Evolutionary conservation across 768 basidiomycete species (phyloP), one percentile per base, ranked within the genome.

Genomic region (Clathrus columnatus): DNA sequence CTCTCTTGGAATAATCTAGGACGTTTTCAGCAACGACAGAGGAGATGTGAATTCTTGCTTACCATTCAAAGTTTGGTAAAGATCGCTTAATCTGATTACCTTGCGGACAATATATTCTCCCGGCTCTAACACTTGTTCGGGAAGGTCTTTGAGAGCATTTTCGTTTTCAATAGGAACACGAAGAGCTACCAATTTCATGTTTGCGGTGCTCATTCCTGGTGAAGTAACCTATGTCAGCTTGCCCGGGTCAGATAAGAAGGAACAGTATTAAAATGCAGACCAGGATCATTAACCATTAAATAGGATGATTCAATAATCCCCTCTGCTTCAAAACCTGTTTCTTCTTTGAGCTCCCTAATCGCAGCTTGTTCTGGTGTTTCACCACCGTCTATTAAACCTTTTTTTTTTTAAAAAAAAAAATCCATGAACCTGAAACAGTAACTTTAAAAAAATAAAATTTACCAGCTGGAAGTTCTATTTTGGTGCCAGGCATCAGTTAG

Each of bases 141-240:
- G 91, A 21, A 68, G 66, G 7, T 63, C 64, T 50, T 69, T 67
- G 17, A 65, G 61, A 16, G 74, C 75, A 59, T 84, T 79, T 59
- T 95, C 70, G 62, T 78, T 68, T 58, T 80, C 81, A n/a, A 78
- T 73, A 47, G 58, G 29, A n/a, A 52, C 59, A 1, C 57, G 53
- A 53, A 97, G 72, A 29, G 73, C 67, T 47, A 91, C 83, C 20
- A 96, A 78, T 62, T 89, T 84, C 90, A 94, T 94, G 65, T 88
- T 95, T 11, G 94, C 88, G 44, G 83, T 91, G 18, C 90, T 87
- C 92, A 98, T 93, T 8, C 94, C 92, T 89, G 51, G 5, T 48
- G 53, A 52, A 32, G 51, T 30, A 16, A 21, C 45, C 51, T 36
- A 50, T 18, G 51, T 60, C 52, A 54, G 57, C 44, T 41, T 30